Conservation (phyloP, 345 rosid species). For the Heritiera fomes region DNA sequence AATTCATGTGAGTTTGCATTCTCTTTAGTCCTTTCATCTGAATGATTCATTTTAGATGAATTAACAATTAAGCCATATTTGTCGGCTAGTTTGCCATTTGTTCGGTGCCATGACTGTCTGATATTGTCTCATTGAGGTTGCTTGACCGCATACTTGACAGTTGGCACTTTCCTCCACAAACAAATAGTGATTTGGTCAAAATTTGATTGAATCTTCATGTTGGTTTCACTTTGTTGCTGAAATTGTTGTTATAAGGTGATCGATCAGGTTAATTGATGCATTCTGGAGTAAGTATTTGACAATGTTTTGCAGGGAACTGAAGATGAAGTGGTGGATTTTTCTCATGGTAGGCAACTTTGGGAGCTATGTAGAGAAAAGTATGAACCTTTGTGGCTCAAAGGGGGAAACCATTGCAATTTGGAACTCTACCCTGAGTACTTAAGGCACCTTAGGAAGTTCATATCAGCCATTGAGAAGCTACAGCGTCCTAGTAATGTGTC, state of each 20-base stretch:
- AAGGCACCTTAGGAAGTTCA: constrained; percentile 71
- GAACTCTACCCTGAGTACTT: constrained; percentile 80
- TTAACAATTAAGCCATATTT: not conserved
- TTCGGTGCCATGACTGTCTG: not conserved
- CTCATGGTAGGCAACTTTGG: constrained; percentile 89
- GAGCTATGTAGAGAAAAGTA: constrained; percentile 81
- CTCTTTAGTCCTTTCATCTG: not conserved
- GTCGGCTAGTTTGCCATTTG: not conserved
- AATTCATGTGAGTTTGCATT: constrained; percentile 66
- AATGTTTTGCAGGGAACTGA: constrained; percentile 65
- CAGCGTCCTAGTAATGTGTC: constrained; percentile 34
- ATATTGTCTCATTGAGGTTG: too few species aligned
- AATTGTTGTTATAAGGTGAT: not conserved
- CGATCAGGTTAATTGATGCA: not conserved
- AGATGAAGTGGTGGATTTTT: constrained; percentile 75
- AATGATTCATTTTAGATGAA: not conserved
- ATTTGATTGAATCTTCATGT: not conserved
- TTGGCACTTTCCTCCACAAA: too few species aligned
- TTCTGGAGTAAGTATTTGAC: not conserved
- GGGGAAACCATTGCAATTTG: constrained; percentile 80
- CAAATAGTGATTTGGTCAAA: too few species aligned
- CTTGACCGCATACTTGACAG: too few species aligned
- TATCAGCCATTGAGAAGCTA: constrained; percentile 68
- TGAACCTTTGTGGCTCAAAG: constrained; percentile 87
- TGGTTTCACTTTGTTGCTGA: not conserved